A percentile compares a stretch with the other conserved stretches of the same genome.
Evolutionary conservation across 2,329 filamentous ascomycete genomes (phyloP).

Genomic region (Ceratocystis cacaofunesta): DNA sequence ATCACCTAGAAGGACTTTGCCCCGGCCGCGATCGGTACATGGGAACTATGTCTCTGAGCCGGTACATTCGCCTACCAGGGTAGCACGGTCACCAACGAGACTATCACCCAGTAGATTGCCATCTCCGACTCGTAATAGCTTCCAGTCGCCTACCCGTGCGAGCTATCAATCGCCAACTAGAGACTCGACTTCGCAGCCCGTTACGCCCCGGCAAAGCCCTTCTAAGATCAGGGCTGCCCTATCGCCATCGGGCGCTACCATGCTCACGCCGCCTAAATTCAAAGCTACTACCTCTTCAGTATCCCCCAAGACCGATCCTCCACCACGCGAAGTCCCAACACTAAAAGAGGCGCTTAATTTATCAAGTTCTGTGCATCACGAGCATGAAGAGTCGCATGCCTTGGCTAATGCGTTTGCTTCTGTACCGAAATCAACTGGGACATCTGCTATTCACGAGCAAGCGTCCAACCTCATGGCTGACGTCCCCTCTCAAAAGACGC

Average conservation of each 20-base stretch:
- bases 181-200: conserved; percentile 6
- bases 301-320: conserved; percentile 6
- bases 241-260: not conserved
- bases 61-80: conserved; percentile 12
- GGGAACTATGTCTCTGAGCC: conserved; percentile 12
- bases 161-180: conserved; percentile 9
- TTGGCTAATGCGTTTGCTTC: not conserved
- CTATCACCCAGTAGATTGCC: conserved; percentile 8
- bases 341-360: not conserved
- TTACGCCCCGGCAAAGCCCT: conserved; percentile 13
- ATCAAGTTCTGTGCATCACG: not conserved
- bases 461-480: not conserved
- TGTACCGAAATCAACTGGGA: not conserved
- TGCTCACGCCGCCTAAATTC: conserved; percentile 7
- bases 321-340: not conserved
- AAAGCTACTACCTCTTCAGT: not conserved
- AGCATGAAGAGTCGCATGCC: not conserved
- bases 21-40: conserved; percentile 24
- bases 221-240: conserved; percentile 9
- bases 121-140: not conserved
- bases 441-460: conserved; percentile 1
- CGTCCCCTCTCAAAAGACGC: not conserved
- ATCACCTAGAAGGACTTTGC: conserved; percentile 37
- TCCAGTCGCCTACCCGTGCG: conserved; percentile 7
- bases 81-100: conserved; percentile 4